These are phyloP conservation scores for Chloris gayana DNA, from an alignment of 176 grass and related monocot genomes.

Conservation along the genomic window DNA sequence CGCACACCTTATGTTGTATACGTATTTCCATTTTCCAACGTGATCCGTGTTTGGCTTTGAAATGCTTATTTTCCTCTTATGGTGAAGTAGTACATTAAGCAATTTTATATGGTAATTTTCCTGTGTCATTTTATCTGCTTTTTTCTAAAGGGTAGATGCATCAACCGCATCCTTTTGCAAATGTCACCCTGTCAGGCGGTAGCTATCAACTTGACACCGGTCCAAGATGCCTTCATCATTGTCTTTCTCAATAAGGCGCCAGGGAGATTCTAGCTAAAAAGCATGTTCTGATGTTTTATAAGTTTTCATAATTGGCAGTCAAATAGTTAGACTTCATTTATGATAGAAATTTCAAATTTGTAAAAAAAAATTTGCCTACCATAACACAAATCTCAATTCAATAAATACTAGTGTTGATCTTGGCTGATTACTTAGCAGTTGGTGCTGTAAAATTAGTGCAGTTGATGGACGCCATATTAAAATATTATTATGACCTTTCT, in stretches of 20 bases:
- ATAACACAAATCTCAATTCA: background rate
- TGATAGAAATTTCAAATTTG: background rate
- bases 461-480: background rate
- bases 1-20: no score
- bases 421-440: background rate
- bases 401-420: background rate
- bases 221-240: background rate
- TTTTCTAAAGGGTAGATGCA: background rate
- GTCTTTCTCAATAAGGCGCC: background rate
- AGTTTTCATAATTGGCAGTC: constrained; percentile 9
- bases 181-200: constrained; percentile 2
- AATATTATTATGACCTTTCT: background rate
- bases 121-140: background rate
- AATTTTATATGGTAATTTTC: no score
- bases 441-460: constrained; percentile 9
- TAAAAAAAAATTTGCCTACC: constrained; percentile 1
- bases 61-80: background rate
- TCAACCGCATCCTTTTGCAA: background rate
- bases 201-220: constrained; percentile 7
- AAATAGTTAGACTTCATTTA: constrained; percentile 33
- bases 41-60: background rate
- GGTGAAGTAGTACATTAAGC: background rate
- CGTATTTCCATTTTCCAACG: background rate
- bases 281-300: constrained; percentile 8
- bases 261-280: background rate